Evolutionary conservation across 768 basidiomycete species (phyloP).

Genomic region (Russula sp.): DNA sequence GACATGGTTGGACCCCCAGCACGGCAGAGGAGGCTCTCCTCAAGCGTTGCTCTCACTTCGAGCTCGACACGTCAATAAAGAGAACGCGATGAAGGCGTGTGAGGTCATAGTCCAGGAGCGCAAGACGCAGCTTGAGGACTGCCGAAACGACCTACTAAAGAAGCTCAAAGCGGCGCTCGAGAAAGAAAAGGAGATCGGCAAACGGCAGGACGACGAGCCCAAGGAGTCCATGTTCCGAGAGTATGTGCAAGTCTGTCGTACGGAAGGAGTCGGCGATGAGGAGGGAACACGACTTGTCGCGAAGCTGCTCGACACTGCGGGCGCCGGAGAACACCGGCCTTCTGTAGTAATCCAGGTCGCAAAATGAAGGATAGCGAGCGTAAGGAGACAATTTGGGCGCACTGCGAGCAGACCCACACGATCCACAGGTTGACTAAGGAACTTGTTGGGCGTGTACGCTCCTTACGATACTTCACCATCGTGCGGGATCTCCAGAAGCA

Average conservation of each 20-base stretch:
- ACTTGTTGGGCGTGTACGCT: slow-evolving; percentile 83
- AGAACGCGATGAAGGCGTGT: slow-evolving; percentile 86
- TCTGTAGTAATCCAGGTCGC: slow-evolving; percentile 7
- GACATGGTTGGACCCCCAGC: slow-evolving; percentile 35
- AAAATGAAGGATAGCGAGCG: slow-evolving; percentile 50
- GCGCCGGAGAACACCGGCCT: slow-evolving; percentile 35
- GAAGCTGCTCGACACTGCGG: slow-evolving; percentile 57
- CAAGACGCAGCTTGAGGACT: slow-evolving; percentile 69
- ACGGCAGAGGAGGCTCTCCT: slow-evolving; percentile 89
- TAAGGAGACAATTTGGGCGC: slow-evolving; percentile 69
- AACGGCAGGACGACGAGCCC: slow-evolving; percentile 29
- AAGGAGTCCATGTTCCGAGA: slow-evolving; percentile 78
- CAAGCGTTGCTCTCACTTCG: slow-evolving; percentile 94
- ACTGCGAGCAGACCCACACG: slow-evolving; percentile 82
- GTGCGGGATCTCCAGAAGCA: slow-evolving; percentile 86
- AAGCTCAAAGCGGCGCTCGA: slow-evolving; percentile 61
- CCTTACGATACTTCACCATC: slow-evolving; percentile 85
- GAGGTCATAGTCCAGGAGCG: slow-evolving; percentile 86
- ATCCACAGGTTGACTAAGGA: slow-evolving; percentile 83
- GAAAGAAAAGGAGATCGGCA: slow-evolving; percentile 63
- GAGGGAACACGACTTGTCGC: slow-evolving; percentile 63
- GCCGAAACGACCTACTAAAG: slow-evolving; percentile 62
- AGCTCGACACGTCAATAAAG: slow-evolving; percentile 61
- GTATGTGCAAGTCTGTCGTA: slow-evolving; percentile 61
- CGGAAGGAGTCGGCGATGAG: slow-evolving; percentile 70